These are phyloP conservation scores for Crithidia thermophila DNA, from an alignment of 208 protist species.

Conservation along the genomic window DNA sequence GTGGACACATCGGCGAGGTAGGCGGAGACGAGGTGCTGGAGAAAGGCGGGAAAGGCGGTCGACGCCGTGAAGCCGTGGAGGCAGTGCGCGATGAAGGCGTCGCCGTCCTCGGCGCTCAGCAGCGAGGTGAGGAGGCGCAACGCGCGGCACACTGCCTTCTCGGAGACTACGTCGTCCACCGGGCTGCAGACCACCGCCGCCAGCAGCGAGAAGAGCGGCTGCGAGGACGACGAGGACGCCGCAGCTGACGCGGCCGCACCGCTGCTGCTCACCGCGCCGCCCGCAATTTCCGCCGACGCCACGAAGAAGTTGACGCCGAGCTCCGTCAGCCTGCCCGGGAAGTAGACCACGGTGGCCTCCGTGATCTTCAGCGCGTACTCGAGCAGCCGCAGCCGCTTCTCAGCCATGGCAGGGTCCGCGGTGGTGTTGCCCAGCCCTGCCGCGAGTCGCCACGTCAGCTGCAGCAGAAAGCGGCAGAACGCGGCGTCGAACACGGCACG, in stretches of 20 bases:
- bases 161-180: slow-evolving; percentile 41
- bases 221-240: neutral
- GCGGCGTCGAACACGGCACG: slow-evolving; percentile 58
- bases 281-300: neutral
- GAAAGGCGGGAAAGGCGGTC: slow-evolving; percentile 17
- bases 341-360: slow-evolving; percentile 49
- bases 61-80: slow-evolving; percentile 25
- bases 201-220: slow-evolving; percentile 29
- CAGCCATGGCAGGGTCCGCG: slow-evolving; percentile 1
- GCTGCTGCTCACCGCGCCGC: neutral
- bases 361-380: slow-evolving; percentile 78
- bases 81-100: slow-evolving; percentile 39
- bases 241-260: neutral
- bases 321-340: slow-evolving; percentile 41
- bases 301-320: slow-evolving; percentile 57
- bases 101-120: slow-evolving; percentile 53
- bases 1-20: slow-evolving; percentile 64
- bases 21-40: slow-evolving; percentile 43
- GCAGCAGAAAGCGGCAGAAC: slow-evolving; percentile 65
- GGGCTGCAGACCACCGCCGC: slow-evolving; percentile 37
- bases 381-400: slow-evolving; percentile 44
- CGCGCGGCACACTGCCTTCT: slow-evolving; percentile 70
- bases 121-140: slow-evolving; percentile 50
- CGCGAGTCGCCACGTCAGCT: slow-evolving; percentile 52
- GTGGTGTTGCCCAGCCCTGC: slow-evolving; percentile 14